Evolutionary conservation across 2,329 filamentous ascomycete genomes (phyloP), one percentile per base, ranked within the genome.

Genomic region (Apiospora kogelbergensis): DNA sequence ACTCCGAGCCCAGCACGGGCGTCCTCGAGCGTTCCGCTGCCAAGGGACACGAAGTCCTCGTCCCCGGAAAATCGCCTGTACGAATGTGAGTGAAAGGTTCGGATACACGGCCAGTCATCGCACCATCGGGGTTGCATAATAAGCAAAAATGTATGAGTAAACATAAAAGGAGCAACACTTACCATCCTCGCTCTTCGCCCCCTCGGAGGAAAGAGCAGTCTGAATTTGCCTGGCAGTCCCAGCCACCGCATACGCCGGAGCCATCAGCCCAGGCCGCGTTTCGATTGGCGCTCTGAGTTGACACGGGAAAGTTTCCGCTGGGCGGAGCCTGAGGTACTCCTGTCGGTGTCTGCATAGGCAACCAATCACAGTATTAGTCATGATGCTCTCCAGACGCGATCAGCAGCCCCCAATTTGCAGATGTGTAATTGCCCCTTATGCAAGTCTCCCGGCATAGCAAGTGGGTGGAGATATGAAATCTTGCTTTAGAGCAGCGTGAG

Each of bases 111-210:
- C 66, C 76, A 73, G 2, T 44, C 41, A 45, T 69, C 57, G n/a
- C 17, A n/a, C 65, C 40, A 17, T 13, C 72, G 71, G 66, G 68
- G 68, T 48, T 24, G 67, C 67, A 40, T 37, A 41, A 46, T 67
- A n/a, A 53, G 22, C 46, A 33, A 67, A 68, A 4, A n/a, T 24
- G 53, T 42, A 60, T 37, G 53, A 37, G 30, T 60, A 60, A 37
- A 60, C 53, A 60, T 13, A n/a, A 60, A 60, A n/a, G 13, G 17
- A 26, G 9, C 24, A 42, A 67, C 40, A 84, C 87, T 79, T 76
- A 96, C 94, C 95, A 98, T 77, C 94, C 94, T 82, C 95, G 86
- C 81, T 98, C 95, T 75, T 92, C 91, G 9, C 95, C 95, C 68
- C 87, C 86, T 67, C 85, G 89, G 73, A 98, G 83, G 80, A 95